Evolutionary conservation across 1,139 yeast species (phyloP), one percentile per base, ranked within the genome.

Genomic region (Saccharomyces uvarum): DNA sequence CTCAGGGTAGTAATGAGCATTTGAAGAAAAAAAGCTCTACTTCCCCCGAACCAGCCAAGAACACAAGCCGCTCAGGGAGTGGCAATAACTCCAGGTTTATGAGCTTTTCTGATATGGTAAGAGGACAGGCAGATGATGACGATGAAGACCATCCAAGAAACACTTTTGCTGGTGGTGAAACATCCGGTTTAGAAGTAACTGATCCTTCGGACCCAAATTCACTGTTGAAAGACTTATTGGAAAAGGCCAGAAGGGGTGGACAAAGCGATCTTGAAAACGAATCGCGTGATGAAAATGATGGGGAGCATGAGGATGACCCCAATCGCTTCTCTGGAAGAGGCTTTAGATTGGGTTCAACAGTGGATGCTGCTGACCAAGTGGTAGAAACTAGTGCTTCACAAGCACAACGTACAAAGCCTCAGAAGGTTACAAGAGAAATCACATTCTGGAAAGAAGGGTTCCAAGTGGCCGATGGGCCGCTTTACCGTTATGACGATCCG

Each of bases 401-500:
- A 2, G 49, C 57, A 5, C 48, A 55, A 21, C 61, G 63, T 28
- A 55, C 47, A 13, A 51, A 69, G 64, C 67, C 68, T 11, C 71
- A 71, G 55, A 74, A 72, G 52, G 95, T 83, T 6, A 77, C 78
- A 16, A 77, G 95, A 65, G 86, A 85, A 53, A 85, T 95, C 59
- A 89, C 96, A 0, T 93, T 93, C 70, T 93, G 99, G 99, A 84
- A 84, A 63, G 95, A 93, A 67, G 99, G 99, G 2, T 93, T 95
- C 72, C 88, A 90, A 54, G 91, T 93, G 31, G 98, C 93, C 21
- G 96, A 90, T 53, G 97, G 98, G 1, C 82, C 82, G 21, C 77
- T 93, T 57, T 85, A 81, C 70, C 77, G 95, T 56, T 93, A 90
- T 68, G 97, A 93, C 65, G 98, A 93, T 69, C 97, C 97, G 6